Base-by-base conservation (phyloP, 257 asterid genomes). In the Ocimum tenuiflorum region DNA sequence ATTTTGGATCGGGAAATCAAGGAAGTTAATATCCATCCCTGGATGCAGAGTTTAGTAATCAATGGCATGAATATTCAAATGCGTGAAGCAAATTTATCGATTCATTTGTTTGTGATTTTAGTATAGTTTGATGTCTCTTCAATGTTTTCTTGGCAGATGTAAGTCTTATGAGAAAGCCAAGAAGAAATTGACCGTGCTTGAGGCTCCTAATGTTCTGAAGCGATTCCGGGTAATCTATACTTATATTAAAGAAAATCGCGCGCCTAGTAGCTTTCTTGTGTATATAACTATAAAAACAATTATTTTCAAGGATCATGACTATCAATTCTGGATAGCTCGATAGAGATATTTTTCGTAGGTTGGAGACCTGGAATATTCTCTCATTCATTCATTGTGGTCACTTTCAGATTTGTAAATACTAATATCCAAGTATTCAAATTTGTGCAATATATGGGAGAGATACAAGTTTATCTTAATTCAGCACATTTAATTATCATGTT, bases 141-240 rank as follows among this genome's bases (percentile, higher is more conserved):
- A 38, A 3, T 58, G 33, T 49, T 58, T 24, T 58, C 27, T 9
- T 73, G 55, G 62, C 81, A 85, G 88, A 63, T 85, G 91, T 17
- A 85, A 85, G 79, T 85, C 91, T 23, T 79, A 85, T 70, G 83
- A 85, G 81, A 85, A 80, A 73, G 91, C 91, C 29, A 80, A 70
- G 79, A 85, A 85, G 83, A 82, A 75, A 71, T 61, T 85, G 73
- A 75, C 81, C 0, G 69, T 85, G 18, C 75, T 73, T 24, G 86
- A 80, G 76, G 91, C 91, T 63, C 91, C 91, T 20, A 85, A 85
- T 46, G 91, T 78, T 60, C 69, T 85, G 49, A 85, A 85, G 79
- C 73, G 91, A 36, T 85, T 85, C 65, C 78, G 47, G 82, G 89
- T 80, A 76, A 60, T 20, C 17, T 23, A 13, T 38, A 38, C 45